phyloP scores from a whole-genome alignment of 106 monocot species.

The Amphibolis antarctica region DNA sequence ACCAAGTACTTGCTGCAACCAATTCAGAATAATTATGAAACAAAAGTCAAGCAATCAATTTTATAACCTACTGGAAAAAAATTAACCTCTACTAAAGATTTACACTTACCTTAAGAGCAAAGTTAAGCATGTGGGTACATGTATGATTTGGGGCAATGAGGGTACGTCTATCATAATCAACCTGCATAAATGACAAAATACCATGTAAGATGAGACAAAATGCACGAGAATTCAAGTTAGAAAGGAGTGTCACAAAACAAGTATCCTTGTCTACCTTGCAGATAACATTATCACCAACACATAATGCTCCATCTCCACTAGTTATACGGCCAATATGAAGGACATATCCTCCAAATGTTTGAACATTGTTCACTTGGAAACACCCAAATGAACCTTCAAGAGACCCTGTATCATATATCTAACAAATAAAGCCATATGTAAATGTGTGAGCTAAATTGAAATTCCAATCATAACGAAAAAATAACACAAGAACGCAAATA shows the following conservation, averaged over 20 bases:
- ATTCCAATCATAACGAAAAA: too few species aligned
- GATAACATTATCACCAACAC: conserved; percentile 51
- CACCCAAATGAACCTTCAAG: conserved; percentile 82
- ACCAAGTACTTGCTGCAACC: conserved; percentile 83
- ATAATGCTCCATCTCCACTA: conserved; percentile 22
- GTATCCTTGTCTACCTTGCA: conserved; percentile 55
- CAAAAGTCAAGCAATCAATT: background rate
- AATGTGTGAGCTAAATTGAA: background rate
- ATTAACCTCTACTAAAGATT: background rate
- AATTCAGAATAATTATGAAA: background rate
- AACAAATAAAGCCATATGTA: background rate
- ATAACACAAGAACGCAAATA: too few species aligned
- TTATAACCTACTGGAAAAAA: background rate
- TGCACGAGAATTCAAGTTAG: background rate
- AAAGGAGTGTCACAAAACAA: background rate
- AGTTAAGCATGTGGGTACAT: conserved; percentile 95
- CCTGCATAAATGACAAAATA: conserved; percentile 32
- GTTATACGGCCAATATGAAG: conserved; percentile 70
- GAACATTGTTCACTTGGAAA: conserved; percentile 73
- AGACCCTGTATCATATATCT: conserved; percentile 88
- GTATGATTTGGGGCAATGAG: conserved; percentile 97
- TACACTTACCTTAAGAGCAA: conserved; percentile 75
- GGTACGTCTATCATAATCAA: conserved; percentile 74
- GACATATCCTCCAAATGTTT: conserved; percentile 75
- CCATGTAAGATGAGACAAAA: background rate